Evolutionary conservation across 108 stramenopile species (phyloP), one percentile per base, ranked within the genome.

Genomic region (Schizochytrium sp.): DNA sequence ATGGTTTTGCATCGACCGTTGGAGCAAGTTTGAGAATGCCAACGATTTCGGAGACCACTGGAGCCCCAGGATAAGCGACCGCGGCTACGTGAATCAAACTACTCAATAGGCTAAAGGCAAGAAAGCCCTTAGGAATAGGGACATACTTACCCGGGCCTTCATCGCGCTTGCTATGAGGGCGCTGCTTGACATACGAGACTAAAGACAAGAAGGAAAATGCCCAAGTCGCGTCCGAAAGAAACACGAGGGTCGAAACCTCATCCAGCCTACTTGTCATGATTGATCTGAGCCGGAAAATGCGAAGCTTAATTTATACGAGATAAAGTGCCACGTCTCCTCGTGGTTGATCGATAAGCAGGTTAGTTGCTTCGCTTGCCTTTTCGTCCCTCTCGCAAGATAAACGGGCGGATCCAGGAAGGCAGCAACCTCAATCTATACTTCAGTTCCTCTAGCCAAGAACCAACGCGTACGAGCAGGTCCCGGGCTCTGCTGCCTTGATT

Each of bases 181-280:
- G 64, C 44, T 12, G 12, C 64, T 69, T 69, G 12, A 69, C 64
- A 38, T 13, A 69, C 42, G 64, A 44, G 12, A 69, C 64, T 44
- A 69, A 44, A 7, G 64, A 69, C 12, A 69, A 44, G 28, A 69
- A 69, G 42, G 64, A 69, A 44, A 69, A 69, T 3, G 64, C 64
- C 64, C 64, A 69, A 38, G 44, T 69, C 64, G 42, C 40, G 64
- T 69, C 64, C 12, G 64, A 69, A 7, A 69, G 64, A 15, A 13
- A 38, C 64, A 69, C 64, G 42, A 69, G 64, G 19, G 64, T 69
- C 64, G 44, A 10, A 15, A 69, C 40, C 42, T 69, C 64, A 38
- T 69, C 64, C 5, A 28, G 28, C 28, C 28, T 28, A 28, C 28
- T 28, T 28, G 28, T 28, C 28, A 28, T 28, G 28, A 28, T 28